Evolutionary conservation across 1,139 yeast species (phyloP), one percentile per base, ranked within the genome.

Genomic region (Magnusiomyces sp.): DNA sequence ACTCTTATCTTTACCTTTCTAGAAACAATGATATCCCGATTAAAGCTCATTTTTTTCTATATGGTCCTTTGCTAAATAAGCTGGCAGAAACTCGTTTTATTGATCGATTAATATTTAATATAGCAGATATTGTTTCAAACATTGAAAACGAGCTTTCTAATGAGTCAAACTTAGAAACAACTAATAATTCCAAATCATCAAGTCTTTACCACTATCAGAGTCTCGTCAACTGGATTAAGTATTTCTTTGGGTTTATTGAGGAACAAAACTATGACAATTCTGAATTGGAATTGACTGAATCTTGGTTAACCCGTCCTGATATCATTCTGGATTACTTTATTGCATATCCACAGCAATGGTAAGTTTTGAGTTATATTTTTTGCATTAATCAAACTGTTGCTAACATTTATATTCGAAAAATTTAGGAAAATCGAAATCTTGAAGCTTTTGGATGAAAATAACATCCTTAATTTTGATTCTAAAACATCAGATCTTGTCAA

Each of bases 1-100:
- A 16, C 37, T 23, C 32, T 10, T 31, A n/a, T 13, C 11, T 20
- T 16, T 20, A 41, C 32, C 37, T 19, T 27, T n/a, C n/a, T n/a
- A n/a, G n/a, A n/a, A 52, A 50, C 36, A 23, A 52, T 13, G 41
- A 42, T 20, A 40, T 17, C 9, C 40, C 50, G 1, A 47, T 53
- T 5, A 43, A 53, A 46, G 29, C 36, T 6, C 20, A 36, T 14
- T 56, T 57, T 11, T 56, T 52, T 44, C 52, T 61, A 2, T 58
- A 58, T 43, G 55, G 52, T 1, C 63, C 63, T 2, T 44, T 61
- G 45, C 40, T 61, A 10, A 57, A 58, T 9, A 43, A 49, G 1
- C 37, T 61, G 20, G 54, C 54, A 31, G 48, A 46, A 5, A 53
- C 50, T 10, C 57, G 57, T 5, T 51, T 59, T 45, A 55, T 55